Base-by-base conservation (phyloP, 2,329 filamentous ascomycete genomes). In the Apiospora koreana region DNA sequence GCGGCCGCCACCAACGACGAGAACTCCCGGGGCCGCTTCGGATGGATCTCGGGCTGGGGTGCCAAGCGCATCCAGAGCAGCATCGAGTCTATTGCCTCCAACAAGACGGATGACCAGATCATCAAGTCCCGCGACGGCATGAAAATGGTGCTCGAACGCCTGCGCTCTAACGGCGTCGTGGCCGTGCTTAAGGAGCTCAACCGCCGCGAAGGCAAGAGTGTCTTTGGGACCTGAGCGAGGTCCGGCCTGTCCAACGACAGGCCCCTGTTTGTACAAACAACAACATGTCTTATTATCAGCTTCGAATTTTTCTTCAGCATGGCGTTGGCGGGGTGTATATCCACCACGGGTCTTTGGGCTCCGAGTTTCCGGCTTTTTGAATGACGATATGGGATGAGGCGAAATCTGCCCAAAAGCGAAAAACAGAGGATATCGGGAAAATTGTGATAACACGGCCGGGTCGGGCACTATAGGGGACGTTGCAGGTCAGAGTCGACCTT, bases 71-170 rank as follows among this genome's bases (percentile, higher is more conserved):
- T 95, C 64, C 92, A 95, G 79, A 86, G 91, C 73, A 94, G 91
- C 76, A 95, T 96, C 76, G 93, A 96, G 83, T 88, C 88, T 69
- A 91, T 95, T 72, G 93, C 92, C 14, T 90, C 93, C 48, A 92
- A 90, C 77, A 92, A 93, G 78, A 94, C 93, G 6, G 88, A 92
- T 74, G 91, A 92, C 76, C 92, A 93, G 78, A 87, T 95, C 76
- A 90, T 91, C 68, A 95, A 95, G 83, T 93, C 92, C 75, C 90
- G 92, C 67, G 92, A 95, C 79, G 93, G 93, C 66, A 95, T 96
- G 93, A 90, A 89, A 70, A 89, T 95, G 46, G 93, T 96, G 10
- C 85, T 96, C 28, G 92, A 94, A 80, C 86, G 93, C 65, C 82
- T 90, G 68, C 85, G 88, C 65, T 87, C 88, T 79, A 88, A 85